A percentile compares a stretch with the other conserved stretches of the same genome.
These are phyloP conservation scores for Podospora comata DNA, from an alignment of 495 filamentous ascomycete species.

Conservation along the genomic window DNA sequence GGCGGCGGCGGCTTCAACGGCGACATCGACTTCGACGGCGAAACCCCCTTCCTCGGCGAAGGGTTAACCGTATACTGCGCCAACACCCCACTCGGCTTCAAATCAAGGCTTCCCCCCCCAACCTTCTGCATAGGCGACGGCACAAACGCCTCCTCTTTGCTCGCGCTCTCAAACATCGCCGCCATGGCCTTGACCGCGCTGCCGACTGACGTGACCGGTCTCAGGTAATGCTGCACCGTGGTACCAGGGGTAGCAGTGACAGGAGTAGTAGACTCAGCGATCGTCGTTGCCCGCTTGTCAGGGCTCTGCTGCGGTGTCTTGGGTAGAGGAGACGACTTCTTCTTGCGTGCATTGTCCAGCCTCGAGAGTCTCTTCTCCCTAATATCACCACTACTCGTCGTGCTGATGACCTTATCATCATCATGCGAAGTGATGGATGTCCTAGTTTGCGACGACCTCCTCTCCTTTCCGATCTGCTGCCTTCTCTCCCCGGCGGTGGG, in stretches of 20 bases:
- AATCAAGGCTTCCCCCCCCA: slow-evolving; percentile 2
- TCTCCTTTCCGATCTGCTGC: neutral
- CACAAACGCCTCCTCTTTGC: slow-evolving; percentile 16
- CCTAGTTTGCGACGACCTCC: neutral
- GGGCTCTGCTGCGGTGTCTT: neutral
- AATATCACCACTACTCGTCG: neutral
- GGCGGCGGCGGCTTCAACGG: neutral
- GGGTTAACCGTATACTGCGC: slow-evolving; percentile 33
- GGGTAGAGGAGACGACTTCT: neutral
- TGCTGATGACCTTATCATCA: slow-evolving; percentile 6
- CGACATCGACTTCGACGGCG: neutral
- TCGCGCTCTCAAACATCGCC: slow-evolving; percentile 41
- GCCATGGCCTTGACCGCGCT: slow-evolving; percentile 46
- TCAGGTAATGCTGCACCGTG: slow-evolving; percentile 10
- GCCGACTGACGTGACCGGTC: slow-evolving; percentile 10
- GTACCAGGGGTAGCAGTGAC: neutral
- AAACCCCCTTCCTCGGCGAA: slow-evolving; percentile 14
- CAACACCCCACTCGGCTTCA: slow-evolving; percentile 23
- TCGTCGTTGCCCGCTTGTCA: neutral
- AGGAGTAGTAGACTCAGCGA: neutral
- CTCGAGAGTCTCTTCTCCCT: neutral
- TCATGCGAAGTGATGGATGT: neutral
- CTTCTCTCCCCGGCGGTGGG: neutral
- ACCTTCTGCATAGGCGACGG: slow-evolving; percentile 11
- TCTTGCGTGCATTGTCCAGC: neutral